Evolutionary conservation across 495 filamentous ascomycete species (phyloP).

Genomic region (Neurospora sp.): DNA sequence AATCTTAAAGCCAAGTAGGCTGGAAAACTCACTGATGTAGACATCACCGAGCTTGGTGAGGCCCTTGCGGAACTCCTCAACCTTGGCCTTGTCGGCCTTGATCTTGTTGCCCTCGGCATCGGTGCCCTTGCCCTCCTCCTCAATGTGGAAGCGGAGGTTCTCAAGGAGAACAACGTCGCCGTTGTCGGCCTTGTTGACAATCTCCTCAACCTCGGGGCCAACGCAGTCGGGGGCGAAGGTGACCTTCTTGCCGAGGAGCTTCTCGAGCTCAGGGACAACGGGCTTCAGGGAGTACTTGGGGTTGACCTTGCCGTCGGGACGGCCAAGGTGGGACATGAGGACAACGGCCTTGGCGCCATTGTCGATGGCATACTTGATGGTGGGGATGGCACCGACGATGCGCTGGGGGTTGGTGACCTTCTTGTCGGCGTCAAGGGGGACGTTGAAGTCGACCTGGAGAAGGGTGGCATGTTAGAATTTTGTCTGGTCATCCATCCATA

Average conservation of each 20-base stretch:
- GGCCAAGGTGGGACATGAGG: slow-evolving; percentile 97
- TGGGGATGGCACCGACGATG: slow-evolving; percentile 93
- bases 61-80: slow-evolving; percentile 88
- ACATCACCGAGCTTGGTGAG: slow-evolving; percentile 92
- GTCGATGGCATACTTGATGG: slow-evolving; percentile 96
- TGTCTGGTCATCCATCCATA: neutral
- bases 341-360: slow-evolving; percentile 90
- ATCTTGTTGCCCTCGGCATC: slow-evolving; percentile 91
- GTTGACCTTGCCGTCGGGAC: slow-evolving; percentile 81
- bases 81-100: slow-evolving; percentile 88
- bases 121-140: slow-evolving; percentile 94
- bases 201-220: slow-evolving; percentile 77
- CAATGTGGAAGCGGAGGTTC: slow-evolving; percentile 94
- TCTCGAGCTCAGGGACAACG: slow-evolving; percentile 84
- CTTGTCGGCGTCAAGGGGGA: slow-evolving; percentile 81
- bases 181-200: slow-evolving; percentile 70
- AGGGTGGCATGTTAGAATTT: slow-evolving; percentile 6
- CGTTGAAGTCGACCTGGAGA: slow-evolving; percentile 95
- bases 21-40: slow-evolving; percentile 75
- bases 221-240: slow-evolving; percentile 88
- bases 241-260: slow-evolving; percentile 72
- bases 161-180: slow-evolving; percentile 87
- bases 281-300: slow-evolving; percentile 92
- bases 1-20: neutral
- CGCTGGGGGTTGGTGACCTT: slow-evolving; percentile 98